Base-by-base conservation (phyloP, 345 rosid species). In the Gossypium anomalum region DNA sequence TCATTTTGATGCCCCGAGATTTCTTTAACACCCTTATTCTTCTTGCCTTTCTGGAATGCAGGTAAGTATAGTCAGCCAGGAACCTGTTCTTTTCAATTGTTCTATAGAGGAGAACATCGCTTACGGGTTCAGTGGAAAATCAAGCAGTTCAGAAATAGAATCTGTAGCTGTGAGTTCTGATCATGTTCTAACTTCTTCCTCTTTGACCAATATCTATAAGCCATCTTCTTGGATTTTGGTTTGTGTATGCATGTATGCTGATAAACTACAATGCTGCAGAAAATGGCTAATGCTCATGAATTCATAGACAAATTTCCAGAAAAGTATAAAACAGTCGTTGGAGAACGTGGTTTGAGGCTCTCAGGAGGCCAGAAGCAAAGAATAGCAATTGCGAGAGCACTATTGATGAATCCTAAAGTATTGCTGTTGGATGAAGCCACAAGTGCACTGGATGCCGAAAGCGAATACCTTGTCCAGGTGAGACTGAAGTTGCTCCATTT, bases 11-110 rank as follows among this genome's bases (percentile, higher is more conserved):
- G 19, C 4, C 55, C 19, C 16, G 55, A 51, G 55, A 51, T 51
- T 51, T 51, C 55, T 51, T 51, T 13, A 51, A 51, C 56, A 51
- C 56, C 17, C 56, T 15, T 3, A 14, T 4, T 16, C n/a, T 51
- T 51, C 56, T 51, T 14, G 56, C 23, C n/a, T 14, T 59, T 60
- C 12, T 41, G 48, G 13, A 38, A 67, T 80, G 48, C 86, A 94
- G 98, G 78, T 90, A 56, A 94, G 97, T 80, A 94, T 94, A 85
- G 98, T 94, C 65, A 94, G 98, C 84, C 98, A 94, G 79, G 98
- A 92, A 83, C 98, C 98, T 1, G 82, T 90, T 83, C 97, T 92
- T 66, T 82, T 84, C 80, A 84, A 84, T 78, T 82, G 85, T 75
- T 80, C 87, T 41, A 67, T 84, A 14, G 80, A 82, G 77, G 87